Percentiles rank a stretch among this genome's conserved stretches.
Evolutionary conservation across 371 early-diverging fungal genomes (phyloP).

Genomic region (Lichtheimia ramosa): DNA sequence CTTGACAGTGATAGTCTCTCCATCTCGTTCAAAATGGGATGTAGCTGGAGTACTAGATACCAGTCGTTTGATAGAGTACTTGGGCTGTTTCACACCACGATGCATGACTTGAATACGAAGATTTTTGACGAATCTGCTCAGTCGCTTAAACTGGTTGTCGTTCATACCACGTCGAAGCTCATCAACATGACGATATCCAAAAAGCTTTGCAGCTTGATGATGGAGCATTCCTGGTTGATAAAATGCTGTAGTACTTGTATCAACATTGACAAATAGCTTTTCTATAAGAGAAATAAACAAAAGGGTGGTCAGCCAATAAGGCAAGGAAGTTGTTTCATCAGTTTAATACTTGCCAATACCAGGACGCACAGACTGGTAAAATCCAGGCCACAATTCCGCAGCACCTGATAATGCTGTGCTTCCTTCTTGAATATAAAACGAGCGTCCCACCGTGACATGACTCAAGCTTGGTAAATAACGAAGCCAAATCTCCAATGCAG

Average conservation of each 20-base stretch:
- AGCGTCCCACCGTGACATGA: slow-evolving; percentile 77
- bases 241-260: slow-evolving; percentile 84
- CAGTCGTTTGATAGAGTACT: slow-evolving; percentile 65
- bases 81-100: slow-evolving; percentile 61
- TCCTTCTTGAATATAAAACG: slow-evolving; percentile 78
- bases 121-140: slow-evolving; percentile 70
- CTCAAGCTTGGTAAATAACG: slow-evolving; percentile 69
- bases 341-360: slow-evolving; percentile 55
- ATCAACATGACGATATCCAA: slow-evolving; percentile 54
- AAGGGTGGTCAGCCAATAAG: no score
- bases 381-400: slow-evolving; percentile 88
- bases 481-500: slow-evolving; percentile 78
- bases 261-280: slow-evolving; percentile 71
- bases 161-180: slow-evolving; percentile 65
- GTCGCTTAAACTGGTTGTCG: slow-evolving; percentile 54
- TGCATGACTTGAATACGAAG: slow-evolving; percentile 74
- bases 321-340: no score
- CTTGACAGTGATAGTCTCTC: slow-evolving; percentile 58
- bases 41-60: slow-evolving; percentile 58
- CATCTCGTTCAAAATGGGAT: slow-evolving; percentile 64
- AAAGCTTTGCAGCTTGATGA: slow-evolving; percentile 55
- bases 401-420: slow-evolving; percentile 64
- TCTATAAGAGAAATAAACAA: no score
- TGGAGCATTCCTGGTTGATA: slow-evolving; percentile 68
- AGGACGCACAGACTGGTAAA: slow-evolving; percentile 81